A percentile compares a stretch with the other conserved stretches of the same genome.
These are phyloP conservation scores for Paracamarosporium sp. DNA, from an alignment of 2,329 filamentous ascomycete species.

Conservation along the genomic window DNA sequence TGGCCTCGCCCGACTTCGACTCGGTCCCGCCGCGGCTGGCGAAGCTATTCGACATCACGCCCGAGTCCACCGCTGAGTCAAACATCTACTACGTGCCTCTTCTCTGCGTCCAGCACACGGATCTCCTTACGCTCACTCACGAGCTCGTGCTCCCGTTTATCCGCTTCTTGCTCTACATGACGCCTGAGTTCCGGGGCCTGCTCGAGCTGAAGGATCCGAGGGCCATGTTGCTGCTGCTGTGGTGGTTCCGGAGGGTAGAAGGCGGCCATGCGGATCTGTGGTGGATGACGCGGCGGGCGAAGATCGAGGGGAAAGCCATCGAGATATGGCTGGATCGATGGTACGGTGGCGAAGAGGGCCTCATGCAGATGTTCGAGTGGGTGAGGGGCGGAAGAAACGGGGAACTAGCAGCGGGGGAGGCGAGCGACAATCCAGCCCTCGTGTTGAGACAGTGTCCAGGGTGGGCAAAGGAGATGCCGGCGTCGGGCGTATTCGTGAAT, in stretches of 20 bases:
- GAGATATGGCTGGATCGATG: conserved; percentile 31
- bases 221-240: conserved; percentile 62
- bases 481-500: neutral
- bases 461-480: conserved; percentile 4
- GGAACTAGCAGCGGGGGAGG: neutral
- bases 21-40: conserved; percentile 45
- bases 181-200: conserved; percentile 52
- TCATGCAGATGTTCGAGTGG: conserved; percentile 14
- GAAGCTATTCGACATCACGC: conserved; percentile 32
- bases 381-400: neutral
- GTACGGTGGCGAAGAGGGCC: conserved; percentile 18
- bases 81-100: conserved; percentile 39
- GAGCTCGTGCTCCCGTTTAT: conserved; percentile 55
- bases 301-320: conserved; percentile 30
- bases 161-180: conserved; percentile 55
- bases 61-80: conserved; percentile 21
- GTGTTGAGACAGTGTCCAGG: neutral
- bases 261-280: conserved; percentile 24
- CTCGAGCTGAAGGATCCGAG: conserved; percentile 59
- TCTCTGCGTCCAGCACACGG: conserved; percentile 48
- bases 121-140: conserved; percentile 46
- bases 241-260: conserved; percentile 60
- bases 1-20: conserved; percentile 13
- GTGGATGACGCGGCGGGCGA: conserved; percentile 36
- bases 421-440: neutral